Evolutionary conservation across 164 flowering plant genomes (phyloP).

Genomic region (Magnolia sinica): DNA sequence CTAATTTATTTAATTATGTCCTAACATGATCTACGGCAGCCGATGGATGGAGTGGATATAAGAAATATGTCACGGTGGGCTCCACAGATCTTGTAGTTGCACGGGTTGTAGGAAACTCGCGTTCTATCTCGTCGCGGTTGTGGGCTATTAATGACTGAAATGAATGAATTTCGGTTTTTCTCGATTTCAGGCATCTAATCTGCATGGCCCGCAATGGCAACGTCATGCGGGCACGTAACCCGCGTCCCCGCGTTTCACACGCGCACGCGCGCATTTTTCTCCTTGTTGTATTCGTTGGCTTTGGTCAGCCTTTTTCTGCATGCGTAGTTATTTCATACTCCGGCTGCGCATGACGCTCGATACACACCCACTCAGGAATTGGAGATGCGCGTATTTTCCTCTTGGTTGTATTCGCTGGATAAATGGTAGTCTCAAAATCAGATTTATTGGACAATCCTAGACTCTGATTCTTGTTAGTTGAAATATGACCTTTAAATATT

Average conservation of each 20-base stretch:
- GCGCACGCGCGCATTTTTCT: neutral
- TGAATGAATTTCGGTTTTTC: neutral
- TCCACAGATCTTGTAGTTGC: neutral
- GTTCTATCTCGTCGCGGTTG: neutral
- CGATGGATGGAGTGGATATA: too few relatives aligned
- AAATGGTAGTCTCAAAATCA: too few relatives aligned
- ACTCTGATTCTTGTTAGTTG: too few relatives aligned
- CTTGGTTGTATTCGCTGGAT: too few relatives aligned
- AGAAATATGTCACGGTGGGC: neutral
- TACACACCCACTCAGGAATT: neutral
- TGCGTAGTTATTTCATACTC: neutral
- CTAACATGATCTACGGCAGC: too few relatives aligned
- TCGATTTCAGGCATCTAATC: neutral
- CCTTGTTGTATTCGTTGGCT: neutral
- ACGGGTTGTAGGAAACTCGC: neutral
- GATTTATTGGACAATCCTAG: too few relatives aligned
- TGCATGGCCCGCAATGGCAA: constrained; percentile 19
- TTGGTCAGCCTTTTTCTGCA: too few relatives aligned
- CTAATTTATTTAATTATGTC: too few relatives aligned
- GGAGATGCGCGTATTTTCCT: too few relatives aligned
- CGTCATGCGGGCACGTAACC: constrained; percentile 35
- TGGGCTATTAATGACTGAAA: neutral
- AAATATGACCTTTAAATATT: too few relatives aligned
- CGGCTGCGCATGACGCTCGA: neutral
- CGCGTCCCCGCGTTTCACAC: constrained; percentile 14